These are phyloP conservation scores for Yamadazyma diospyri DNA, from an alignment of 1,139 yeast species.

Conservation along the genomic window DNA sequence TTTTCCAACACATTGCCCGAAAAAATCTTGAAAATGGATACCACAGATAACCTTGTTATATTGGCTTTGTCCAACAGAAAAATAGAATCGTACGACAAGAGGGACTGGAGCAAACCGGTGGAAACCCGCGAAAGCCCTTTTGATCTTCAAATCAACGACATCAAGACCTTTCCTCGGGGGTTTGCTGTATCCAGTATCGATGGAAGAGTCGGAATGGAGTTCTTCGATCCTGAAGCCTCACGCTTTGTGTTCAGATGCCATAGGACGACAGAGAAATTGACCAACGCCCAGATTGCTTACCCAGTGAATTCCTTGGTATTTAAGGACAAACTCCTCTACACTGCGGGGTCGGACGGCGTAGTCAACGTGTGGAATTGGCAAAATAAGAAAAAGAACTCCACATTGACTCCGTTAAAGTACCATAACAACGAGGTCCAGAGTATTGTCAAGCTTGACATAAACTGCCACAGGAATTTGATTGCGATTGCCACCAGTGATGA, in stretches of 20 bases:
- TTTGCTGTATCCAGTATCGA: slow-evolving; percentile 81
- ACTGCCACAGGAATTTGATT: slow-evolving; percentile 28
- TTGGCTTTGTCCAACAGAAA: slow-evolving; percentile 55
- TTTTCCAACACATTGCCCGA: background rate
- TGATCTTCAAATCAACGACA: slow-evolving; percentile 63
- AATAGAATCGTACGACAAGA: slow-evolving; percentile 57
- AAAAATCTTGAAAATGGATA: slow-evolving; percentile 68
- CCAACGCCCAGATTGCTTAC: slow-evolving; percentile 59
- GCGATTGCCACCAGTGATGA: slow-evolving; percentile 69
- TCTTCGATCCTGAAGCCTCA: slow-evolving; percentile 46
- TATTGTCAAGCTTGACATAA: slow-evolving; percentile 50
- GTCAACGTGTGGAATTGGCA: slow-evolving; percentile 77
- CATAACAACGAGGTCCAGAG: slow-evolving; percentile 21
- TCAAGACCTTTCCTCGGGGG: slow-evolving; percentile 56
- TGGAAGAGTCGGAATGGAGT: slow-evolving; percentile 83
- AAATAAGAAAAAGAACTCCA: slow-evolving; percentile 57
- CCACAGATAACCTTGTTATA: slow-evolving; percentile 41
- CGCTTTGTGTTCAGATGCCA: slow-evolving; percentile 86
- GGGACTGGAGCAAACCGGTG: slow-evolving; percentile 42
- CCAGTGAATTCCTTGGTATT: slow-evolving; percentile 74
- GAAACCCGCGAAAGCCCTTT: slow-evolving; percentile 67
- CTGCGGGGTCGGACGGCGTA: slow-evolving; percentile 78
- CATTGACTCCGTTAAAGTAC: slow-evolving; percentile 44
- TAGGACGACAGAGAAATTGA: slow-evolving; percentile 38
- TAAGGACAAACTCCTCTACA: slow-evolving; percentile 52